Conservation (phyloP, 345 rosid genomes). For the Ceriops decandra region DNA sequence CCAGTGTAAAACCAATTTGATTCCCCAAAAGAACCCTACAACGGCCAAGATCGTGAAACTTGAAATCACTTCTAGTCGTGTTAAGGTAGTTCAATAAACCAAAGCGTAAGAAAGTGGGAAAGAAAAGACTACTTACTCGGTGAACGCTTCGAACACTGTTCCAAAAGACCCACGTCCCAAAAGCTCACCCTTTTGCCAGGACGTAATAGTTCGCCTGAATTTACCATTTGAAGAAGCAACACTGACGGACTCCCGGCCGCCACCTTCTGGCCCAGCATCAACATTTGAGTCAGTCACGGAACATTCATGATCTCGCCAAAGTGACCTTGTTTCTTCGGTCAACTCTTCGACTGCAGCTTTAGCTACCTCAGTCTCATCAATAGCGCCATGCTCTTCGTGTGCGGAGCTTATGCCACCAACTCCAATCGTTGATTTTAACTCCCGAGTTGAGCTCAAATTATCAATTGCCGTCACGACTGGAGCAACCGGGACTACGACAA, state of each 20-base stretch:
- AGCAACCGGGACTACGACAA: background rate
- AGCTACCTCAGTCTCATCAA: background rate
- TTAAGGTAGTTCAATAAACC: too few relatives aligned
- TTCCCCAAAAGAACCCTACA: too few relatives aligned
- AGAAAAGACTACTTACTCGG: constrained; percentile 22
- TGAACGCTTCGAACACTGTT: constrained; percentile 32
- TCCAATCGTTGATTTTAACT: background rate
- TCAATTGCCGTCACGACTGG: too few relatives aligned
- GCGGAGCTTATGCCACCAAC: background rate
- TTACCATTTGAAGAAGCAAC: constrained; percentile 26
- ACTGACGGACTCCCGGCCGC: constrained; percentile 3
- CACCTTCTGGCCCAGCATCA: too few relatives aligned
- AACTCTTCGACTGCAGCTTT: too few relatives aligned
- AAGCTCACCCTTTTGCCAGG: constrained; percentile 33
- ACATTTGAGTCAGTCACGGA: too few relatives aligned
- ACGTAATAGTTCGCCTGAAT: constrained; percentile 15
- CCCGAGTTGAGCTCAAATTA: constrained; percentile 26
- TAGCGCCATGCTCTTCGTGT: constrained; percentile 2
- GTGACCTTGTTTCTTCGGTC: too few relatives aligned
- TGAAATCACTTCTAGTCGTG: background rate
- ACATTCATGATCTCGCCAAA: too few relatives aligned
- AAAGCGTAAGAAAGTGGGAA: too few relatives aligned
- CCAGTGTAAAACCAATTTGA: too few relatives aligned
- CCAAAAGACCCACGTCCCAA: constrained; percentile 41
- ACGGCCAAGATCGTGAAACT: too few relatives aligned